phyloP scores from a whole-genome alignment of 345 rosid genomes.

The Arabidopsis thaliana region TAIR10.1 NC_003074.8:17535001-17535500 shows the following conservation, averaged over 20 bases:
- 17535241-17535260: slow-evolving; percentile 15
- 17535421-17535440: background rate
- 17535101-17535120: slow-evolving; percentile 16
- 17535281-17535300: background rate
- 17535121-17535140: slow-evolving; percentile 42
- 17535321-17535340: background rate
- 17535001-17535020: slow-evolving; percentile 24
- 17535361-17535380: background rate
- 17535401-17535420: background rate
- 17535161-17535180: slow-evolving; percentile 23
- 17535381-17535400: background rate
- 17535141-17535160: slow-evolving; percentile 28
- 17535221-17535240: slow-evolving; percentile 10
- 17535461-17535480: slow-evolving; percentile 31
- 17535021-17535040: slow-evolving; percentile 51
- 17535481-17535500: slow-evolving; percentile 25
- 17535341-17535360: slow-evolving; percentile 33
- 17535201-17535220: slow-evolving; percentile 24
- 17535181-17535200: background rate
- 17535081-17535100: background rate
- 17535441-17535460: slow-evolving; percentile 47
- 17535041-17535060: slow-evolving; percentile 17
- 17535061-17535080: slow-evolving; percentile 44
- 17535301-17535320: background rate
- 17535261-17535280: slow-evolving; percentile 31